Evolutionary conservation across 2,329 filamentous ascomycete genomes (phyloP), one percentile per base, ranked within the genome.

Genomic region (Cercospora sp.): DNA sequence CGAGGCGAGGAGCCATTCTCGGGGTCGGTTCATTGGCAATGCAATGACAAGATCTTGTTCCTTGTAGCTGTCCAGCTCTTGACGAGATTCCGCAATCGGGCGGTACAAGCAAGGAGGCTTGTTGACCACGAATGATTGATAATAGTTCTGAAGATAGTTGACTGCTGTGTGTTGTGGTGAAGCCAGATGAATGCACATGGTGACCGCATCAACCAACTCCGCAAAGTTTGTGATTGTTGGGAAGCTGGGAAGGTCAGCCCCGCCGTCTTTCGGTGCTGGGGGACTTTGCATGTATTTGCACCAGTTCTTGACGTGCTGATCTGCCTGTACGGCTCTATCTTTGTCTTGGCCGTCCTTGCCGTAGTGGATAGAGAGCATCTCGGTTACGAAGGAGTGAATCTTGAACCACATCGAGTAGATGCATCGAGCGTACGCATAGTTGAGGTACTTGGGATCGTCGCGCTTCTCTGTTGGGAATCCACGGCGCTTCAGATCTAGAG

Each of bases 151-250:
- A 0, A 85, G 77, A 71, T 86, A 86, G 74, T 86, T 85, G 69
- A 85, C 80, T 5, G 83, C 80, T 3, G 79, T 84, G 74, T 86
- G 83, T 69, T 83, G 82, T 0, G 84, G 82, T 1, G 82, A 78
- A 5, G 84, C 84, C 59, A 84, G 82, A 74, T 85, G 83, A 67
- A 85, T 85, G 75, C 82, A 83, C 83, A 86, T 85, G 23, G 82
- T 84, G 28, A 84, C 74, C 3, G 80, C 82, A 70, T 85, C 81
- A 45, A 79, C 74, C 0, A 86, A 77, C 20, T 79, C 73, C 12
- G 81, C 78, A 12, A 84, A 60, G 0, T 81, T 82, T 30, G 73
- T 75, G 68, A 85, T 80, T 1, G 70, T 74, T 0, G 83, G 83
- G 74, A 85, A 85, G 0, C 76, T 78, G 42, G 77, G 74, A 70